A percentile compares a stretch with the other conserved stretches of the same genome.
phyloP scores from a whole-genome alignment of 768 basidiomycete genomes.

The Suillus americanus region DNA sequence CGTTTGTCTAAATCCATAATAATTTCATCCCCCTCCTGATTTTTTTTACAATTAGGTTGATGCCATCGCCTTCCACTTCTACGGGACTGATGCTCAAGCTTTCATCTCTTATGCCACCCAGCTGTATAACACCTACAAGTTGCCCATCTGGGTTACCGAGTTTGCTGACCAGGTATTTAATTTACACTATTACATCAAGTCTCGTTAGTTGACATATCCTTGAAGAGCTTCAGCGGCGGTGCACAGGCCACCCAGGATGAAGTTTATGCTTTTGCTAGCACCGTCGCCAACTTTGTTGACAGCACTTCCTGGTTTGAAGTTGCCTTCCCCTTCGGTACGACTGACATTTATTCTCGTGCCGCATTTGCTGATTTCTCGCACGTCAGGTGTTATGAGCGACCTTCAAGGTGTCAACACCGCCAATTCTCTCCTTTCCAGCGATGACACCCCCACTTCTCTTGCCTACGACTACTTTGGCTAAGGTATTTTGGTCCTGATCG shows the following conservation, averaged over 20 bases:
- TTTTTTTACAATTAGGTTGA: conserved; percentile 43
- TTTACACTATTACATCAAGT: background rate
- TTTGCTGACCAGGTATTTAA: conserved; percentile 60
- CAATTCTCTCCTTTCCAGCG: conserved; percentile 50
- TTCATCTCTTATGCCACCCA: conserved; percentile 53
- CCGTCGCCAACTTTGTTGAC: conserved; percentile 47
- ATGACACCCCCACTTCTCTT: conserved; percentile 51
- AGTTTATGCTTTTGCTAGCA: conserved; percentile 48
- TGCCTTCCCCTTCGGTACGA: conserved; percentile 64
- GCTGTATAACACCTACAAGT: conserved; percentile 44
- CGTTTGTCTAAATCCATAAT: conserved; percentile 37
- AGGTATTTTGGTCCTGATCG: background rate
- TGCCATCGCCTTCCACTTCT: conserved; percentile 64
- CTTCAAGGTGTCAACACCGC: conserved; percentile 54
- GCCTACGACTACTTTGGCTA: conserved; percentile 49
- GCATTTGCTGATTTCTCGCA: conserved; percentile 10
- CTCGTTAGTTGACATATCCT: background rate
- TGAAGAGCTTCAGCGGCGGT: conserved; percentile 55
- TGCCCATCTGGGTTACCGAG: conserved; percentile 64
- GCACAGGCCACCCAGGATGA: conserved; percentile 40
- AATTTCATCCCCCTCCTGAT: background rate
- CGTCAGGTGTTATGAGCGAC: conserved; percentile 54
- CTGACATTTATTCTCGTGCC: background rate
- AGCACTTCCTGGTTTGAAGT: conserved; percentile 32
- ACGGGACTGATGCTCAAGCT: conserved; percentile 48